phyloP scores from a whole-genome alignment of 345 rosid genomes.

The Punica granatum region DNA sequence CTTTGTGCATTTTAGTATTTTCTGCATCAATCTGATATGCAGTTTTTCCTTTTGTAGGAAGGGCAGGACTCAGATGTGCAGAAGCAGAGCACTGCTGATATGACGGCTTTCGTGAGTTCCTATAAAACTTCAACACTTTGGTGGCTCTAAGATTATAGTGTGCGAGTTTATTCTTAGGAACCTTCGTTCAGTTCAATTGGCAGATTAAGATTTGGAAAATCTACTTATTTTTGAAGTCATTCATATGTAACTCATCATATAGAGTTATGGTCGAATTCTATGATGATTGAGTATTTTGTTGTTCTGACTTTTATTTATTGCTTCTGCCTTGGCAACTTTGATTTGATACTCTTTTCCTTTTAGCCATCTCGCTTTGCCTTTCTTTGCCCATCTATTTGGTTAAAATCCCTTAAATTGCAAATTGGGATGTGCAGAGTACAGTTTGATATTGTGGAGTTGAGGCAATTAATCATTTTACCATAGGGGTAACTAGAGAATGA shows the following conservation, averaged over 20 bases:
- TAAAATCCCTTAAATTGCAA: not conserved
- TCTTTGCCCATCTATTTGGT: not conserved
- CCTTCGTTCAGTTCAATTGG: not conserved
- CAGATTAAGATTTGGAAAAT: not conserved
- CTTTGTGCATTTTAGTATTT: not conserved
- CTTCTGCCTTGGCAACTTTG: not conserved
- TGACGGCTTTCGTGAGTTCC: conserved; percentile 60
- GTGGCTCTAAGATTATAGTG: not conserved
- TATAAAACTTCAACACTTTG: not conserved
- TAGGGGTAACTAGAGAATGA: not conserved
- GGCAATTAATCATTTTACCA: not conserved
- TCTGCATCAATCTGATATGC: not conserved
- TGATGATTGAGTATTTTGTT: not conserved
- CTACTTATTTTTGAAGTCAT: not conserved
- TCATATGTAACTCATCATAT: not conserved
- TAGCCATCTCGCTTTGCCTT: not conserved
- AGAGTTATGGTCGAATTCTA: not conserved
- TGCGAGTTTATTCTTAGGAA: not conserved
- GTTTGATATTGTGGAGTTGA: not conserved
- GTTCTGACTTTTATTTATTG: not conserved
- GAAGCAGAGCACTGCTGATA: conserved; percentile 62
- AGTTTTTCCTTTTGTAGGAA: conserved; percentile 34
- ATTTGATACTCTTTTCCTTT: not conserved
- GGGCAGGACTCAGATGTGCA: conserved; percentile 66
- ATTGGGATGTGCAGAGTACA: not conserved